These are phyloP conservation scores for Alternaria gaisen DNA, from an alignment of 2,329 filamentous ascomycete species.

Conservation along the genomic window DNA sequence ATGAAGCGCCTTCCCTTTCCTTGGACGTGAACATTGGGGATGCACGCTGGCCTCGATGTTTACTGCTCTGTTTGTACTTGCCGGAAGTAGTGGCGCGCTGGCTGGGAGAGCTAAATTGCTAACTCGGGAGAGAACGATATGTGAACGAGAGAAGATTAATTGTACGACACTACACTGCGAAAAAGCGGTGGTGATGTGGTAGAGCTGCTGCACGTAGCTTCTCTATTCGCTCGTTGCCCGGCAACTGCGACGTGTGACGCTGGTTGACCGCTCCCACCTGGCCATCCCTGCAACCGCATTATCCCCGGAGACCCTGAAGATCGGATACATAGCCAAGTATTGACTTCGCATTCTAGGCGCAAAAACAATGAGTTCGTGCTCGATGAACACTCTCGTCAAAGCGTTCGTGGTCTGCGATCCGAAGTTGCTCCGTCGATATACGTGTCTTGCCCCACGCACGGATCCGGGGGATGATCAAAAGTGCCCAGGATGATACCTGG, in stretches of 20 bases:
- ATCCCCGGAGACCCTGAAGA: conserved; percentile 11
- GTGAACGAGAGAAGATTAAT: conserved; percentile 11
- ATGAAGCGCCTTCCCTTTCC: conserved; percentile 48
- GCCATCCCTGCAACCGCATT: conserved; percentile 27
- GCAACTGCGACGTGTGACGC: conserved; percentile 32
- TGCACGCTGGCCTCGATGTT: conserved; percentile 18
- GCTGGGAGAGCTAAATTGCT: not conserved
- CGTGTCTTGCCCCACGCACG: conserved; percentile 3
- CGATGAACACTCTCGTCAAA: not conserved
- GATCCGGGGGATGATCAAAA: not conserved
- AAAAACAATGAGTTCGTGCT: not conserved
- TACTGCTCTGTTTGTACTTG: conserved; percentile 27
- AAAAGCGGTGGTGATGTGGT: conserved; percentile 44
- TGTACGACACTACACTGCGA: conserved; percentile 24
- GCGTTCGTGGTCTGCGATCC: conserved; percentile 8
- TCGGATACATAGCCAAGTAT: not conserved
- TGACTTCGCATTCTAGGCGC: not conserved
- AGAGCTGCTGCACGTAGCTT: conserved; percentile 34
- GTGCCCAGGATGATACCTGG: conserved; percentile 1
- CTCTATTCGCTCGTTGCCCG: conserved; percentile 37
- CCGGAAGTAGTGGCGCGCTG: conserved; percentile 1
- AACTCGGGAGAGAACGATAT: conserved; percentile 1
- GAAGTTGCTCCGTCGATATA: conserved; percentile 2
- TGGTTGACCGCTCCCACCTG: conserved; percentile 27
- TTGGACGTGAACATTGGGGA: conserved; percentile 43